Percentiles rank a stretch among this genome's conserved stretches.
These are phyloP conservation scores for Tuber aestivum DNA, from an alignment of 495 filamentous ascomycete genomes.

Conservation along the genomic window DNA sequence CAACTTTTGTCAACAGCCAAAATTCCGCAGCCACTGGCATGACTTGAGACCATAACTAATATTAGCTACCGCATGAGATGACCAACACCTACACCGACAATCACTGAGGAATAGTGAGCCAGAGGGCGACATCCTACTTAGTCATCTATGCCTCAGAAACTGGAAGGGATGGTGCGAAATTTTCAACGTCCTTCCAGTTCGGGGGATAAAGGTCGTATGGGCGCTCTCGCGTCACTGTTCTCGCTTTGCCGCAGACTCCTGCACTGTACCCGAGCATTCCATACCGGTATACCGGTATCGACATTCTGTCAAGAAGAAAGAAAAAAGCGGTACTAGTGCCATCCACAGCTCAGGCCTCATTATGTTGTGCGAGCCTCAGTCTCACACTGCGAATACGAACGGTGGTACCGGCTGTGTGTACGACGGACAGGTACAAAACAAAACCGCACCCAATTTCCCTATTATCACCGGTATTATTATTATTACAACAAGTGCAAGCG, in stretches of 20 bases:
- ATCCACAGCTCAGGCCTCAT: background rate
- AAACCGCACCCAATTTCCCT: background rate
- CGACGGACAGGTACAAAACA: background rate
- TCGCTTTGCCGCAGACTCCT: background rate
- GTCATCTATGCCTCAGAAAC: background rate
- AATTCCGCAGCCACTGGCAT: background rate
- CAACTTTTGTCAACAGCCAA: background rate
- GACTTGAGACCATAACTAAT: background rate
- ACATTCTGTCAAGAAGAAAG: background rate
- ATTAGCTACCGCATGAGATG: background rate
- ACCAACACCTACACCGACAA: background rate
- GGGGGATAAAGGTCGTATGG: background rate
- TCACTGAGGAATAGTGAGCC: background rate
- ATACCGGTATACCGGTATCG: background rate
- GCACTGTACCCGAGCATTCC: background rate
- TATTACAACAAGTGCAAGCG: background rate
- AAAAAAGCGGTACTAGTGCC: background rate
- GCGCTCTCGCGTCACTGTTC: background rate
- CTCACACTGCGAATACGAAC: slow-evolving; percentile 3
- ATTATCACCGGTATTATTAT: background rate
- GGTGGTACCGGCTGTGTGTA: background rate
- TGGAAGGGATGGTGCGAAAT: background rate
- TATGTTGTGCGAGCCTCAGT: background rate
- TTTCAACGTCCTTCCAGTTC: background rate
- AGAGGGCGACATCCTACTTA: background rate